Evolutionary conservation across 1,284 basidiomycete species (phyloP).

Genomic region (Trichosporon faecale): DNA sequence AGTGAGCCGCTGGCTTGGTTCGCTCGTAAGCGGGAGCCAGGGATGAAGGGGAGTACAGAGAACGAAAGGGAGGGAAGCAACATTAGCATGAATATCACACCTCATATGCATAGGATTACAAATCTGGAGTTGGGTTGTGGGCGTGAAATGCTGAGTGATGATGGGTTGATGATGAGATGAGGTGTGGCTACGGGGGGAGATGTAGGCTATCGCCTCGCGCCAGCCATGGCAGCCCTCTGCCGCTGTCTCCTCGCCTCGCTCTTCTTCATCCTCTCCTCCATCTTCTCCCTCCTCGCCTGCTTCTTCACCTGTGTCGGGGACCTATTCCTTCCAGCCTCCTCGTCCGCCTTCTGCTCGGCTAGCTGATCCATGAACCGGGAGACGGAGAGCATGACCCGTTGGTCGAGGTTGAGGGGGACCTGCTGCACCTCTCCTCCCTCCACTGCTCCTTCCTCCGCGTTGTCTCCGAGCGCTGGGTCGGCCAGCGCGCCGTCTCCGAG

Average conservation of each 20-base stretch:
- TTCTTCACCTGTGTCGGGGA: conserved; percentile 24
- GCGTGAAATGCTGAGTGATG: not conserved
- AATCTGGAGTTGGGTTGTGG: no score
- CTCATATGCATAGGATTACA: conserved; percentile 12
- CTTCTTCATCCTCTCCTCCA: conserved; percentile 16
- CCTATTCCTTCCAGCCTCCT: conserved; percentile 22
- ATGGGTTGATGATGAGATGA: not conserved
- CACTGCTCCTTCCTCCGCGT: not conserved
- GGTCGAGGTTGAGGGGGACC: not conserved
- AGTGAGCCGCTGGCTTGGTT: not conserved
- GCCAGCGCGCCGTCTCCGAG: not conserved
- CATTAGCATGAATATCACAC: not conserved
- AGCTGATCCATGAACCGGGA: conserved; percentile 11
- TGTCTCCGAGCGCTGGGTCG: no score
- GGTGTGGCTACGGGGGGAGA: not conserved
- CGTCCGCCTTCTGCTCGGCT: conserved; percentile 19
- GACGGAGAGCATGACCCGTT: conserved; percentile 14
- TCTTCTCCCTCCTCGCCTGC: conserved; percentile 16
- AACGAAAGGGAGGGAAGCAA: not conserved
- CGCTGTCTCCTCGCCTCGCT: conserved; percentile 8
- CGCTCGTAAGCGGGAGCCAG: no score
- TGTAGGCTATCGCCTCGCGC: not conserved
- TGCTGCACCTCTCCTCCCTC: not conserved
- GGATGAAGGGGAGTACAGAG: no score
- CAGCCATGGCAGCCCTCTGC: not conserved